Percentiles rank a stretch among this genome's conserved stretches.
Conservation (phyloP, 169 alveolate genomes). For the Cryptosporidium muris region DNA sequence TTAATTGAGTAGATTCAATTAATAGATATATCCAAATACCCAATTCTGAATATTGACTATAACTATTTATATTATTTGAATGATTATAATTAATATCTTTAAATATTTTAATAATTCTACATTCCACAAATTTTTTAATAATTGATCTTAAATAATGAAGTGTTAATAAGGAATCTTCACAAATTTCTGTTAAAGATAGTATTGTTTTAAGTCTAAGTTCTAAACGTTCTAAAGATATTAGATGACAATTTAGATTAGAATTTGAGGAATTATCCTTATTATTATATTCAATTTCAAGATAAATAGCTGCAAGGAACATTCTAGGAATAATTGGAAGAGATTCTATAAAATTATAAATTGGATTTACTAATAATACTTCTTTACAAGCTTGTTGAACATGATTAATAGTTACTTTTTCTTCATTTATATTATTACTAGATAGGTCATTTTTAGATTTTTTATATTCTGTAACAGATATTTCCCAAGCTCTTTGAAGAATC, state of each 20-base stretch:
- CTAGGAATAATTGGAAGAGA: conserved; percentile 27
- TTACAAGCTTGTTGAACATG: conserved; percentile 60
- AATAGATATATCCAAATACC: neutral
- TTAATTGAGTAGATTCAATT: neutral
- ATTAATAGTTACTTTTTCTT: conserved; percentile 19
- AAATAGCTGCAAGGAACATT: conserved; percentile 25
- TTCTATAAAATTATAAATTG: conserved; percentile 4
- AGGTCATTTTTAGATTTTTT: neutral
- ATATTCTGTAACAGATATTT: conserved; percentile 28
- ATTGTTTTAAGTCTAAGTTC: conserved; percentile 24
- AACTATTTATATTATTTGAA: neutral
- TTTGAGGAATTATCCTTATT: neutral
- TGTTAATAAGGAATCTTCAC: no score
- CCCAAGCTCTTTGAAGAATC: conserved; percentile 63
- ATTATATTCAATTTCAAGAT: conserved; percentile 10
- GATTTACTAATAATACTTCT: conserved; percentile 28
- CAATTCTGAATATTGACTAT: neutral
- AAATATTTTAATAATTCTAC: conserved; percentile 1
- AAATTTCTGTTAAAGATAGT: conserved; percentile 11
- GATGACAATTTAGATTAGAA: neutral
- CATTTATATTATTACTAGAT: neutral
- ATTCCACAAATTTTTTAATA: conserved; percentile 6
- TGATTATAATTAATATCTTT: neutral
- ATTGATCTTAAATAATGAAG: neutral
- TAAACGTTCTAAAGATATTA: conserved; percentile 2